Conservation (phyloP, 768 basidiomycete genomes). For the Kwoniella sp. region DNA sequence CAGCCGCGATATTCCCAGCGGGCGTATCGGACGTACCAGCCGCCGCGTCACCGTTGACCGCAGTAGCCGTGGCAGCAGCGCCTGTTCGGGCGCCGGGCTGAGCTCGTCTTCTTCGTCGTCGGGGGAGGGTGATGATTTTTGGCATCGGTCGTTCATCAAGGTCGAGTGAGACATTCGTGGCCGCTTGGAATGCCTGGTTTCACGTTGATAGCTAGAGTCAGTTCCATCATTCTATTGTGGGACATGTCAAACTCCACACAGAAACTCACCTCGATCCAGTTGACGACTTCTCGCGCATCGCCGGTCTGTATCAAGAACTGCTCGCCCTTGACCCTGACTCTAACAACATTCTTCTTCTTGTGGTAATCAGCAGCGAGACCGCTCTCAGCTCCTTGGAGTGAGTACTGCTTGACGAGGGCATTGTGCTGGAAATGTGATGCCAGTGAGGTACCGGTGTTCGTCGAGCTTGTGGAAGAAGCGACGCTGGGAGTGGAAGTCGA, state of each 20-base stretch:
- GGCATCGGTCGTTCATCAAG: constrained; percentile 92
- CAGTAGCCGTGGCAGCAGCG: constrained; percentile 17
- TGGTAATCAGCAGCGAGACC: constrained; percentile 92
- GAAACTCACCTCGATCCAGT: constrained; percentile 85
- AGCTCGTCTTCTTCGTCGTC: constrained; percentile 45
- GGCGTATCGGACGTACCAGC: constrained; percentile 9
- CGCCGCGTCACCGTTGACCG: constrained; percentile 4
- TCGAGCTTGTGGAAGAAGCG: constrained; percentile 1
- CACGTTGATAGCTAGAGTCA: neutral
- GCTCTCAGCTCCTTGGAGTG: constrained; percentile 86
- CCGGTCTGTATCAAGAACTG: constrained; percentile 92
- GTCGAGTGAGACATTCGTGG: constrained; percentile 87
- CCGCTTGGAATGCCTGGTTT: constrained; percentile 80
- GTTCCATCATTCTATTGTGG: neutral
- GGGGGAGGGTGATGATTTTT: constrained; percentile 62
- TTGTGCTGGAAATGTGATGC: constrained; percentile 55
- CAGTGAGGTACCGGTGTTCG: constrained; percentile 12
- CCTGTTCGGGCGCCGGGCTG: constrained; percentile 27
- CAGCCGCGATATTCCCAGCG: constrained; percentile 8
- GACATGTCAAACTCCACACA: neutral
- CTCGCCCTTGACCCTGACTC: constrained; percentile 88
- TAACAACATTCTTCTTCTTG: constrained; percentile 90
- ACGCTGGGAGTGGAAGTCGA: constrained; percentile 15
- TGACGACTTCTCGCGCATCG: constrained; percentile 80
- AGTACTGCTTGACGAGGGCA: constrained; percentile 69